Conservation (phyloP, 805 yeast species). For the Blastobotrys parvus region DNA sequence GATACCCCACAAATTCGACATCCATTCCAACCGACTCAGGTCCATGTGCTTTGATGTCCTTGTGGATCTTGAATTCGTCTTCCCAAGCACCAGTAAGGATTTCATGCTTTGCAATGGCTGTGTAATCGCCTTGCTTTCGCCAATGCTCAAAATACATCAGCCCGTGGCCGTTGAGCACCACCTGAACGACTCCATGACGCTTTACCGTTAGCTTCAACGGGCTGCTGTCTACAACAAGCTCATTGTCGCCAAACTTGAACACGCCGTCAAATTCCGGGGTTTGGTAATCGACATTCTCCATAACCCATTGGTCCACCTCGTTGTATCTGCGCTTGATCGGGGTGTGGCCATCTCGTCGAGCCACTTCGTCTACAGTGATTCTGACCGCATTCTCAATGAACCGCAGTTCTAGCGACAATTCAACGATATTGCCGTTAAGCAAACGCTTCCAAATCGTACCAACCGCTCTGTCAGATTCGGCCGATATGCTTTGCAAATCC, state of each 20-base stretch:
- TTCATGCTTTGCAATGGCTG: too few relatives aligned
- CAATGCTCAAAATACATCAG: constrained; percentile 76
- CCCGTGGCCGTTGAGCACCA: constrained; percentile 58
- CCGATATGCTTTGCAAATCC: too few relatives aligned
- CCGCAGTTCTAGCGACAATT: constrained; percentile 33
- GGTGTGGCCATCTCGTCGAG: constrained; percentile 26
- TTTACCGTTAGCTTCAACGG: constrained; percentile 46
- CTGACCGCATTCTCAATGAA: constrained; percentile 51
- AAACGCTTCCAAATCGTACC: constrained; percentile 29
- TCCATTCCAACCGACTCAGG: constrained; percentile 89
- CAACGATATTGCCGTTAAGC: too few relatives aligned
- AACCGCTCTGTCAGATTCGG: too few relatives aligned
- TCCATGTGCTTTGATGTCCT: constrained; percentile 52
- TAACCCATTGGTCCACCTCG: constrained; percentile 38
- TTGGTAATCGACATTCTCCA: constrained; percentile 21
- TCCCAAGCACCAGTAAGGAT: constrained; percentile 54
- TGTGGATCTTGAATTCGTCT: constrained; percentile 62
- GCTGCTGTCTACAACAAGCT: constrained; percentile 35
- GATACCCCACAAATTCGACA: constrained; percentile 50
- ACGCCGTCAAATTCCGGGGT: constrained; percentile 10
- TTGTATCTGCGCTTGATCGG: constrained; percentile 27
- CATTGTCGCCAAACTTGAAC: constrained; percentile 33
- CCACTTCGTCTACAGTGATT: constrained; percentile 56
- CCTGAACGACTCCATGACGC: constrained; percentile 37
- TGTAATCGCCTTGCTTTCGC: constrained; percentile 37